A percentile compares a stretch with the other conserved stretches of the same genome.
Conservation (phyloP, 495 filamentous ascomycete genomes). For the Alectoria sarmentosa region DNA sequence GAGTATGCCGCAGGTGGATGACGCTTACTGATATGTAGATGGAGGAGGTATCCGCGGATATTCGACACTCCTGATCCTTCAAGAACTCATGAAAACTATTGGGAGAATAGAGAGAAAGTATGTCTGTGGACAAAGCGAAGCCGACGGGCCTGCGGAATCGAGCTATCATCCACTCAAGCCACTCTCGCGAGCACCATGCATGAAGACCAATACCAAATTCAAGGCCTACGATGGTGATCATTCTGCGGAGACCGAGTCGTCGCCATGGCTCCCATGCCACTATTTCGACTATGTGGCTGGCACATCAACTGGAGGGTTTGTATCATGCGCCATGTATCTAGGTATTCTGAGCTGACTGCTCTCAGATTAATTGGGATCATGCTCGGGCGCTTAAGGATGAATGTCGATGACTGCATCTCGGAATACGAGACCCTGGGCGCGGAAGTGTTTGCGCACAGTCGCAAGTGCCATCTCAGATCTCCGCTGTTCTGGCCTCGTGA, state of each 20-base stretch:
- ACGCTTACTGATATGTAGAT: no score
- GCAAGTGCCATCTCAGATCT: slow-evolving; percentile 21
- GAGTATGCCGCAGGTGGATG: no score
- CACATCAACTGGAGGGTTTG: slow-evolving; percentile 23
- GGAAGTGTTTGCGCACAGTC: slow-evolving; percentile 37
- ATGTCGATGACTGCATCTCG: slow-evolving; percentile 42
- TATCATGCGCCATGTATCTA: not conserved
- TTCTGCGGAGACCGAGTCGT: slow-evolving; percentile 9
- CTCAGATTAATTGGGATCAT: slow-evolving; percentile 47
- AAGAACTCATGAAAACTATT: slow-evolving; percentile 26
- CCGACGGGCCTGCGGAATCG: slow-evolving; percentile 21
- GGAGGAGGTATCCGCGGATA: slow-evolving; percentile 29
- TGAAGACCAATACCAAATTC: not conserved
- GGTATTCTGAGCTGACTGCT: not conserved
- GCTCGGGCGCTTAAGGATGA: slow-evolving; percentile 47
- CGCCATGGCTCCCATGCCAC: slow-evolving; percentile 26
- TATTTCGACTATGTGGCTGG: slow-evolving; percentile 30
- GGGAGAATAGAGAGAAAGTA: slow-evolving; percentile 4
- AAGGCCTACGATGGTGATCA: not conserved
- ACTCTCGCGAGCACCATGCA: not conserved
- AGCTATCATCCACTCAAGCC: slow-evolving; percentile 22
- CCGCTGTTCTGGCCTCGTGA: slow-evolving; percentile 21
- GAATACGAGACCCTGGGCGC: slow-evolving; percentile 42
- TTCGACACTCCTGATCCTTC: slow-evolving; percentile 27
- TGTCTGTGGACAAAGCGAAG: not conserved